Evolutionary conservation across 2,329 filamentous ascomycete species (phyloP).

Genomic region (Trichophyton rubrum): DNA sequence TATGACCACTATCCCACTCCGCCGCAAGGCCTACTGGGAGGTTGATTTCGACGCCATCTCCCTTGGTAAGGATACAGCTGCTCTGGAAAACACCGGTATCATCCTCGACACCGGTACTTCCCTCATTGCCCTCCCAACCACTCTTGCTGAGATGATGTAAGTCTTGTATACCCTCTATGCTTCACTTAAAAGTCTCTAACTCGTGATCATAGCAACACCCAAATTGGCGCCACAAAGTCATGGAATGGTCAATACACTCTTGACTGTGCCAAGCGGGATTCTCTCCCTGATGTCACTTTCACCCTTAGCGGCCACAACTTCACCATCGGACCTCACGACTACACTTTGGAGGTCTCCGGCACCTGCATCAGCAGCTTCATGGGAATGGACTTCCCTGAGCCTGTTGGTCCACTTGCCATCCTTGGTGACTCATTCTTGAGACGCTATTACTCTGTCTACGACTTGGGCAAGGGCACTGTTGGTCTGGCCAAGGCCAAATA

Average conservation of each 20-base stretch:
- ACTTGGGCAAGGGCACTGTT: slow-evolving; percentile 78
- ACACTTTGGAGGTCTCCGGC: slow-evolving; percentile 89
- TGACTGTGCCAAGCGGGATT: slow-evolving; percentile 72
- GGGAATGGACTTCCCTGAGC: slow-evolving; percentile 83
- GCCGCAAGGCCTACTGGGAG: slow-evolving; percentile 99
- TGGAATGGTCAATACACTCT: slow-evolving; percentile 95
- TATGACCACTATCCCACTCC: slow-evolving; percentile 82
- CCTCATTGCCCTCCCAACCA: slow-evolving; percentile 82
- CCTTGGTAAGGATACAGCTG: slow-evolving; percentile 71
- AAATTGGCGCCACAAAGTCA: slow-evolving; percentile 96
- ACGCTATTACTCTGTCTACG: slow-evolving; percentile 76
- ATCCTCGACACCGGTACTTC: slow-evolving; percentile 98
- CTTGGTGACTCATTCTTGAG: slow-evolving; percentile 57
- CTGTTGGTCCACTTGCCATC: slow-evolving; percentile 83
- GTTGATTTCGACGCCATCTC: slow-evolving; percentile 88
- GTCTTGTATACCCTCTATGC: slow-evolving; percentile 17
- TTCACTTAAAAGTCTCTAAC: not conserved
- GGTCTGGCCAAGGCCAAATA: slow-evolving; percentile 58
- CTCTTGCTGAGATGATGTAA: slow-evolving; percentile 79
- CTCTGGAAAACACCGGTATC: slow-evolving; percentile 87
- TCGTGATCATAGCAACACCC: slow-evolving; percentile 53
- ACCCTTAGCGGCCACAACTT: slow-evolving; percentile 86
- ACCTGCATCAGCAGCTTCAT: slow-evolving; percentile 96
- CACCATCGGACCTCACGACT: slow-evolving; percentile 76
- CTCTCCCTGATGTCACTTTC: slow-evolving; percentile 83